phyloP scores from a whole-genome alignment of 2,329 filamentous ascomycete genomes.

The Sporothrix inflata region DNA sequence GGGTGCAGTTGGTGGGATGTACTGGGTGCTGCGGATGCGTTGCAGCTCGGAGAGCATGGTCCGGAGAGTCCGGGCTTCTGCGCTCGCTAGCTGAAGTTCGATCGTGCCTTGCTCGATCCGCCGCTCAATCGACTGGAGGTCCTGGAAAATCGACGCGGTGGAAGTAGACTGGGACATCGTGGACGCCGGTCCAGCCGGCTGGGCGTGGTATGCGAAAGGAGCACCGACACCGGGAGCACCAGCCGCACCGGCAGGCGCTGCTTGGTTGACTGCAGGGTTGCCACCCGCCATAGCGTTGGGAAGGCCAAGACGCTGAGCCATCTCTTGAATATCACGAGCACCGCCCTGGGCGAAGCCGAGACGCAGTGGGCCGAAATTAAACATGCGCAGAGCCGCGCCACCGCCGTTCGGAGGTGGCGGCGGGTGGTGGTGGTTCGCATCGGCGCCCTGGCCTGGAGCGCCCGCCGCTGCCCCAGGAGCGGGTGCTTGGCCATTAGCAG shows the following conservation, averaged over 20 bases:
- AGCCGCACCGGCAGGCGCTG: neutral
- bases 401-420: slow-evolving; percentile 35
- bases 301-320: slow-evolving; percentile 65
- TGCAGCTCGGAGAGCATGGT: slow-evolving; percentile 69
- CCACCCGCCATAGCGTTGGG: slow-evolving; percentile 40
- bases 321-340: slow-evolving; percentile 64
- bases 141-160: slow-evolving; percentile 54
- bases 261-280: neutral
- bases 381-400: slow-evolving; percentile 41
- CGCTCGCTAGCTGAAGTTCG: slow-evolving; percentile 61
- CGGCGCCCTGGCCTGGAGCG: slow-evolving; percentile 38
- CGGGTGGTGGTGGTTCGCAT: slow-evolving; percentile 36
- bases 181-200: neutral
- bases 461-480: neutral
- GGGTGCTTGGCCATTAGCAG: slow-evolving; percentile 36
- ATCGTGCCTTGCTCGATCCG: slow-evolving; percentile 69
- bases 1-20: neutral
- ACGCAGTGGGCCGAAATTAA: slow-evolving; percentile 68
- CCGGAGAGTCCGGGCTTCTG: slow-evolving; percentile 70
- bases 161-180: slow-evolving; percentile 26
- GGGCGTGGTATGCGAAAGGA: neutral
- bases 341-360: slow-evolving; percentile 76
- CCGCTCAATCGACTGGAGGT: slow-evolving; percentile 69
- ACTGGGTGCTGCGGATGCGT: slow-evolving; percentile 57
- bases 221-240: neutral